Percentiles rank a stretch among this genome's conserved stretches.
Conservation (phyloP, 179 eudicot species). For the Gypsophila paniculata region DNA sequence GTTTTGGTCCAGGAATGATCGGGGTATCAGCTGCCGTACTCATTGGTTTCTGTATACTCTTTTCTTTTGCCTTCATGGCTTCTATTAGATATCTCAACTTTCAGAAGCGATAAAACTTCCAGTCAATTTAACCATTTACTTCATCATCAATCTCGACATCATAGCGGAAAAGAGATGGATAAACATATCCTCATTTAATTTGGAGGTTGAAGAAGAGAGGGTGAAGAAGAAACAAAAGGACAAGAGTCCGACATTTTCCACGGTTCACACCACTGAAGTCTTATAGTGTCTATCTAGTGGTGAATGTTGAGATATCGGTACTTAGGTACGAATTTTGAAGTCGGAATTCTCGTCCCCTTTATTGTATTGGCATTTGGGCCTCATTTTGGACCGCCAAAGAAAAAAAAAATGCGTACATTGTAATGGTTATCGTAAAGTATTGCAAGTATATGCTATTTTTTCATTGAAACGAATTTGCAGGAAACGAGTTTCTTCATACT, state of each 20-base stretch:
- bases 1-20: constrained; percentile 46
- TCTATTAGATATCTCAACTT: constrained; percentile 70
- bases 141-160: not conserved
- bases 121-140: not conserved
- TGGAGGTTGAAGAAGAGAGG: not conserved
- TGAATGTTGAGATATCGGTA: constrained; percentile 4
- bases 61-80: constrained; percentile 49
- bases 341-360: not conserved
- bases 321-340: constrained; percentile 5
- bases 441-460: not conserved
- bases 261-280: not conserved
- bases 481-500: no score
- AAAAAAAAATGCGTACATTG: not conserved
- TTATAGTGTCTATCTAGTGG: not conserved
- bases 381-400: not conserved
- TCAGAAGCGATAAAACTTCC: constrained; percentile 52
- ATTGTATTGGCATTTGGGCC: not conserved
- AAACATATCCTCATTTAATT: no score
- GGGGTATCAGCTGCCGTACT: constrained; percentile 49
- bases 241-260: not conserved
- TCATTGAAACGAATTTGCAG: not conserved
- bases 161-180: not conserved
- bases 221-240: no score
- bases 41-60: constrained; percentile 48
- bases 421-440: not conserved